These are phyloP conservation scores for Candida tropicalis DNA, from an alignment of 1,139 yeast genomes.

Conservation along the genomic window DNA sequence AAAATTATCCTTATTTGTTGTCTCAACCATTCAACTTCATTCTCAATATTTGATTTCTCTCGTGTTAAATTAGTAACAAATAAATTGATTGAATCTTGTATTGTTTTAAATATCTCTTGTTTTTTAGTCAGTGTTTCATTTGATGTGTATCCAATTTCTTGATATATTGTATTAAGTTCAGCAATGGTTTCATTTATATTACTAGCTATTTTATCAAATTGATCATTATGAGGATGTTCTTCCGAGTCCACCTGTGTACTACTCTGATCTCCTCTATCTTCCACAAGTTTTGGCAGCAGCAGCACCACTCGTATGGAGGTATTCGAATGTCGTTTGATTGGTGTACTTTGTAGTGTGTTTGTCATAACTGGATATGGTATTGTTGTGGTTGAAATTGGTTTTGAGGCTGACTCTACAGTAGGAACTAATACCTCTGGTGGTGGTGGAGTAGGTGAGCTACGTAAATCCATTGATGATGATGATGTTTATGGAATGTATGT, in stretches of 20 bases:
- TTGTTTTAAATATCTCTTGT: constrained; percentile 40
- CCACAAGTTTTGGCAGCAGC: not conserved
- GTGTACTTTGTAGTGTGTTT: constrained; percentile 1
- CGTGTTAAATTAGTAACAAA: constrained; percentile 36
- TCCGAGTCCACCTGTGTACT: constrained; percentile 8
- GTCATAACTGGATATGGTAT: not conserved
- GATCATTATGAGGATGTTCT: constrained; percentile 13
- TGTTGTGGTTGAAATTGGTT: not conserved
- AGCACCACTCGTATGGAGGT: not conserved
- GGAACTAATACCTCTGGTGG: not conserved
- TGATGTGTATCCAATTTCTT: constrained; percentile 41
- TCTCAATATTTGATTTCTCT: constrained; percentile 42
- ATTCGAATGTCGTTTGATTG: not conserved
- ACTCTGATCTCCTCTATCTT: not conserved
- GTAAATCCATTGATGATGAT: not conserved
- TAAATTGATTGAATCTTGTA: constrained; percentile 42
- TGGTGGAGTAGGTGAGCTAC: constrained; percentile 1
- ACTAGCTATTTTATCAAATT: constrained; percentile 29
- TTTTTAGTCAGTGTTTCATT: constrained; percentile 38
- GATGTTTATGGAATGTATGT: not conserved
- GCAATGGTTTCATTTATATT: constrained; percentile 37
- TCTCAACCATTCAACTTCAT: constrained; percentile 51
- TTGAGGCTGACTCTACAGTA: not conserved
- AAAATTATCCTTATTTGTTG: constrained; percentile 46
- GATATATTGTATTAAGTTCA: constrained; percentile 36